phyloP scores from a whole-genome alignment of 73 alveolate species.

The Tetrahymena elliotti region DNA sequence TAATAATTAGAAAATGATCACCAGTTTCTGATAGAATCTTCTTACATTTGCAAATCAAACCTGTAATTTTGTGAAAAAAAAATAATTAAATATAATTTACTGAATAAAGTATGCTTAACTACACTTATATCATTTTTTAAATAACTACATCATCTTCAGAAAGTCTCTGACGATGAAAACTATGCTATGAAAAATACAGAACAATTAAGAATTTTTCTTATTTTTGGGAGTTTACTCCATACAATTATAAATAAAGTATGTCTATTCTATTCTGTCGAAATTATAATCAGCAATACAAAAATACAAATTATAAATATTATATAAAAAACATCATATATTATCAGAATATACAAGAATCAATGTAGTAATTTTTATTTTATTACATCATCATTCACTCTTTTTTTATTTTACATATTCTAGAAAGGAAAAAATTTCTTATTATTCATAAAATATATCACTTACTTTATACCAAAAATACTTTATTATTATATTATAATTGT shows the following conservation, averaged over 20 bases:
- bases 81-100: neutral
- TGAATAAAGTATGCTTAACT: neutral
- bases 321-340: neutral
- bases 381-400: neutral
- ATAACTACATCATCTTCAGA: too few relatives aligned
- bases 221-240: neutral
- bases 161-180: neutral
- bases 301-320: neutral
- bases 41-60: neutral
- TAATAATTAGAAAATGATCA: neutral
- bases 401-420: neutral
- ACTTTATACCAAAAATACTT: neutral
- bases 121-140: too few relatives aligned
- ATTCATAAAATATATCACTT: too few relatives aligned
- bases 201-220: neutral
- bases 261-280: neutral
- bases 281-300: neutral
- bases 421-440: neutral
- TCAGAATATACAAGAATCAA: neutral
- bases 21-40: neutral
- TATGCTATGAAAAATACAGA: neutral
- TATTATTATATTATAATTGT: too few relatives aligned
- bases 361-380: neutral
- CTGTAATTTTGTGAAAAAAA: too few relatives aligned
- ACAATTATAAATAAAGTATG: neutral